Evolutionary conservation across 345 rosid species (phyloP), one percentile per base, ranked within the genome.

Genomic region (Salix exigua): DNA sequence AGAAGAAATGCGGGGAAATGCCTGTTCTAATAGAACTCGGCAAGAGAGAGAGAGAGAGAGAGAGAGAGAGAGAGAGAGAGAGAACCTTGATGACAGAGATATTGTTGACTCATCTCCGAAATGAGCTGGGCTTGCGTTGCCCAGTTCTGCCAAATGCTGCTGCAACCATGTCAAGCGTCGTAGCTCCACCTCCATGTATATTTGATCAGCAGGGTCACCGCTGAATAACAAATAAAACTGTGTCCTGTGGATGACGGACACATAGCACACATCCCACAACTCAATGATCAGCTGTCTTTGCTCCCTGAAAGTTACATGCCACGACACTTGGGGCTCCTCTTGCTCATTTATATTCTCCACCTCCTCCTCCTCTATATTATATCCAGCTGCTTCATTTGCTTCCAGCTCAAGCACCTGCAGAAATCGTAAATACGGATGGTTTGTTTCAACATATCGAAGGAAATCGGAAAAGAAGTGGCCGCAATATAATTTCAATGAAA

Each of bases 131-230:
- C 96, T 94, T 71, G 97, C 93, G 84, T 88, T 86, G 71, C 97
- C 99, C 60, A 85, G 90, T 84, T 94, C 96, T 46, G 97, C 77
- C 71, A 96, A 87, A 84, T 96, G 99, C 78, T 94, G 87, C 82
- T 92, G 97, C 87, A 96, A 79, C 99, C 99, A 96, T 62, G 88
- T 94, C 79, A 96, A 78, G 67, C 99, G 92, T 83, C 99, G 85
- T 38, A 96, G 95, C 90, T 96, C 99, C 61, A 96, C 99, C 83
- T 96, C 98, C 92, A 96, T 88, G 85, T 96, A 93, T 82, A 96
- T 96, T 82, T 96, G 97, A 82, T 96, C 99, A 40, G 98, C 96
- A 68, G 91, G 91, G 72, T 96, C 99, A 11, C 99, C 99, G 74
- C 85, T 96, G 80, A 96, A 96, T 68, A 96, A 85, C 66, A 96